phyloP scores from a whole-genome alignment of 163 green algal genomes.

The Volvox carteri region DNA sequence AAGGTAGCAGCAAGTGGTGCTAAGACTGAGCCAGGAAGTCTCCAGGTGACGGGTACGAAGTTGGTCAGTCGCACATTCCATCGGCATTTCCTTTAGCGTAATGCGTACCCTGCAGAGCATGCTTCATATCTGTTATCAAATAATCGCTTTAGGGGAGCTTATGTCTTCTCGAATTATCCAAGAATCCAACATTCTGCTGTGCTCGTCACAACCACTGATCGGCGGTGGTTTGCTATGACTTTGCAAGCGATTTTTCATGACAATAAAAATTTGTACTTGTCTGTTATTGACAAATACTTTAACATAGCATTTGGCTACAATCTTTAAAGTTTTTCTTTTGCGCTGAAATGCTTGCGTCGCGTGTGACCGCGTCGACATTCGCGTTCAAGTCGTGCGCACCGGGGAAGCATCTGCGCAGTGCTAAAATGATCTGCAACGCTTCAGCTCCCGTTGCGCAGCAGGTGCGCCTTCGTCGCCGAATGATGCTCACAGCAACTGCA shows the following conservation, averaged over 20 bases:
- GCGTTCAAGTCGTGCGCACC: slow-evolving; percentile 21
- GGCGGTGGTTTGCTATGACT: not conserved
- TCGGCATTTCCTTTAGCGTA: too few species aligned
- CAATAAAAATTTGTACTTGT: too few species aligned
- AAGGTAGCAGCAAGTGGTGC: too few species aligned
- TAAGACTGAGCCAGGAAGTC: too few species aligned
- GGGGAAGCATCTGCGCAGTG: not conserved
- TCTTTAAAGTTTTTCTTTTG: too few species aligned
- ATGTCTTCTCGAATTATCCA: not conserved
- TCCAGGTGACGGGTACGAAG: too few species aligned
- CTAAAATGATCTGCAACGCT: slow-evolving; percentile 28
- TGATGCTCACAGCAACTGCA: too few species aligned
- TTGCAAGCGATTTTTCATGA: not conserved
- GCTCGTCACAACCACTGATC: not conserved
- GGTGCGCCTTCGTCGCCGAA: not conserved
- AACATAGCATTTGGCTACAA: too few species aligned
- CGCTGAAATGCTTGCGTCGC: slow-evolving; percentile 25
- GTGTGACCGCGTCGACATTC: not conserved
- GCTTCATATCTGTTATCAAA: not conserved
- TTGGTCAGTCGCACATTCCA: too few species aligned
- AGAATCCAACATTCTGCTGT: not conserved
- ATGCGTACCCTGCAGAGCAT: not conserved
- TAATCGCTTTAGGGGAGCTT: not conserved
- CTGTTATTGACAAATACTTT: too few species aligned
- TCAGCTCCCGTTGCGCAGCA: not conserved